Base-by-base conservation (phyloP, 2,329 filamentous ascomycete species). In the Pseudogymnoascus sp. region DNA sequence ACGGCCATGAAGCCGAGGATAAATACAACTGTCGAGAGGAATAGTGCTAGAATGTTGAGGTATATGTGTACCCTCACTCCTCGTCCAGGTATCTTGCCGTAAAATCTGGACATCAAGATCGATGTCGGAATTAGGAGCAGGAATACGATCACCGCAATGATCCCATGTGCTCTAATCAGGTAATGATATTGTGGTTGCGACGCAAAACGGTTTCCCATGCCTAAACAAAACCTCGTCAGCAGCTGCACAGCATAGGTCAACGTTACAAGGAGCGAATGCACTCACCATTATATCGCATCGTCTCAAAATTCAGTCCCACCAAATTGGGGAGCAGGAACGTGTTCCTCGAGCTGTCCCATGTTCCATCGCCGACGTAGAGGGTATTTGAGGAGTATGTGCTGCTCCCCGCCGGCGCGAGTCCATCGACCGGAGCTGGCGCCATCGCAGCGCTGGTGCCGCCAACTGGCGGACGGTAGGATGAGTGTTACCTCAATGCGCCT, bases 261-360 rank as follows among this genome's bases (percentile, higher is more conserved):
- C 46, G 19, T 17, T 17, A 11, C 46, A 11, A 13, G 23, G 26
- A 31, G 46, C 3, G 26, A 31, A 53, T 53, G 46, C 37, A 64
- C 79, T 68, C 77, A 91, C 89, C 90, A 82, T 95, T 95, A 77
- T 91, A 92, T 73, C 83, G 86, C 86, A 90, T 93, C 5, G 90
- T 93, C 60, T 88, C 88, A 73, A 91, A 90, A 72, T 92, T 90
- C 67, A 91, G 76, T 7, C 89, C 89, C 70, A 87, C 80, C 53
- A 95, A 77, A 71, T 92, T 92, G 37, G 90, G 90, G 61, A 95
- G 77, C 62, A 95, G 77, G 73, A 93, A 95, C 17, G 83, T 86
- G 71, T 93, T 91, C 72, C 88, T 88, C 64, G 82, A 80, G 64
- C 88, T 88, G 70, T 93, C 88, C 90, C 90, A 95, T 35, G 90